Evolutionary conservation across 805 yeast species (phyloP).

Genomic region (Candida ortonii): DNA sequence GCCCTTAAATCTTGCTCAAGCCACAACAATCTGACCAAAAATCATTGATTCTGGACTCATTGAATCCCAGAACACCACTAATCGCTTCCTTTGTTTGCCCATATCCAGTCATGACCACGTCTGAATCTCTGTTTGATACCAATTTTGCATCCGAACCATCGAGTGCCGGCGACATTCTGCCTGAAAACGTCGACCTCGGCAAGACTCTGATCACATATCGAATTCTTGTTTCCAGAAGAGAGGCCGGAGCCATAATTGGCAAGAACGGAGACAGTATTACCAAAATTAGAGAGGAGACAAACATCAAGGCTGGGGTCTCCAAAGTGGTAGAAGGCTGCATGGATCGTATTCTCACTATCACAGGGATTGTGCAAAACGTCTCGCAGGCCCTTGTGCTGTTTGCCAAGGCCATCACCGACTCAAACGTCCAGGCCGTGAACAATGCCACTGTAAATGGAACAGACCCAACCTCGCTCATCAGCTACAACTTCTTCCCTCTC

Average conservation of each 20-base stretch:
- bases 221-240: conserved; percentile 75
- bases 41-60: no score
- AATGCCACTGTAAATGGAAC: conserved; percentile 25
- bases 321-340: conserved; percentile 75
- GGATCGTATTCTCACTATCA: conserved; percentile 77
- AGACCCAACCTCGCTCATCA: conserved; percentile 32
- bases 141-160: conserved; percentile 25
- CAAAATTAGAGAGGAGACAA: conserved; percentile 66
- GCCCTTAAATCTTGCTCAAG: no score
- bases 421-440: conserved; percentile 29
- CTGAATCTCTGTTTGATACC: conserved; percentile 35
- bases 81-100: no score
- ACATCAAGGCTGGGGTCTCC: conserved; percentile 84
- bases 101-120: conserved; percentile 17
- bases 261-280: conserved; percentile 79
- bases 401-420: conserved; percentile 59
- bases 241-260: conserved; percentile 89
- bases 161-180: conserved; percentile 17
- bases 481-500: conserved; percentile 55
- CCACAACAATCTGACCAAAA: no score
- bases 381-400: conserved; percentile 69
- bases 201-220: conserved; percentile 40
- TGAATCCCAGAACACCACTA: no score
- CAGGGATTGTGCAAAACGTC: conserved; percentile 68
- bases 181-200: conserved; percentile 27